A percentile compares a stretch with the other conserved stretches of the same genome.
phyloP scores from a whole-genome alignment of 192 early-diverging fungal species.

The Coemansia sp. region DNA sequence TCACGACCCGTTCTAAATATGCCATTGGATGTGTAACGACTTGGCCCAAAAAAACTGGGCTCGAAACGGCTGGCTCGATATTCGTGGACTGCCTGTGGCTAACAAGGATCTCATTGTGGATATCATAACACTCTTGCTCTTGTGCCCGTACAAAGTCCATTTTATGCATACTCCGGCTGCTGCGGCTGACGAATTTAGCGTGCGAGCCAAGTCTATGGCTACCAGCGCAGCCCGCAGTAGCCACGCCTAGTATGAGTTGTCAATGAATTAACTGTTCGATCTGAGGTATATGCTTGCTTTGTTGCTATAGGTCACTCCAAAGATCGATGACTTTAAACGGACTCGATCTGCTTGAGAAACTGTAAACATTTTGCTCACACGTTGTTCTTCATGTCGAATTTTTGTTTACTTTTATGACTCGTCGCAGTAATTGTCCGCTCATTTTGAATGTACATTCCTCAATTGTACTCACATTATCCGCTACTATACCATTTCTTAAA shows the following conservation, averaged over 20 bases:
- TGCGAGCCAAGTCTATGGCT: not conserved
- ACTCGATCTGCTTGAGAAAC: too few species aligned
- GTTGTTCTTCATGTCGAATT: too few species aligned
- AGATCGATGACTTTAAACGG: not conserved
- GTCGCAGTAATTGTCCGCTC: too few species aligned
- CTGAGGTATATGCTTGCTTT: too few species aligned
- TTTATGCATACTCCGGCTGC: not conserved
- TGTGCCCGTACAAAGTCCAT: conserved; percentile 1
- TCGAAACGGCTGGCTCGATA: not conserved
- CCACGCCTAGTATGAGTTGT: not conserved
- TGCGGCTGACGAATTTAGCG: not conserved
- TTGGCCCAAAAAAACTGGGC: conserved; percentile 1
- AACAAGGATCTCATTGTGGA: not conserved
- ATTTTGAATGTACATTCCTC: not conserved
- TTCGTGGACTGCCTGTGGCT: not conserved
- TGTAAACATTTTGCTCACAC: too few species aligned
- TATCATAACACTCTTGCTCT: not conserved
- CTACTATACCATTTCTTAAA: not conserved
- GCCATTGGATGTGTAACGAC: not conserved
- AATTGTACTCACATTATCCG: not conserved
- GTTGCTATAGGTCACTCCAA: too few species aligned
- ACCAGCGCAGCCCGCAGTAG: not conserved
- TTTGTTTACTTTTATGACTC: too few species aligned
- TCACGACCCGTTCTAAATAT: not conserved
- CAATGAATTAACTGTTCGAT: not conserved